phyloP scores from a whole-genome alignment of 495 filamentous ascomycete genomes.

The Aeminium ludgeri region DNA sequence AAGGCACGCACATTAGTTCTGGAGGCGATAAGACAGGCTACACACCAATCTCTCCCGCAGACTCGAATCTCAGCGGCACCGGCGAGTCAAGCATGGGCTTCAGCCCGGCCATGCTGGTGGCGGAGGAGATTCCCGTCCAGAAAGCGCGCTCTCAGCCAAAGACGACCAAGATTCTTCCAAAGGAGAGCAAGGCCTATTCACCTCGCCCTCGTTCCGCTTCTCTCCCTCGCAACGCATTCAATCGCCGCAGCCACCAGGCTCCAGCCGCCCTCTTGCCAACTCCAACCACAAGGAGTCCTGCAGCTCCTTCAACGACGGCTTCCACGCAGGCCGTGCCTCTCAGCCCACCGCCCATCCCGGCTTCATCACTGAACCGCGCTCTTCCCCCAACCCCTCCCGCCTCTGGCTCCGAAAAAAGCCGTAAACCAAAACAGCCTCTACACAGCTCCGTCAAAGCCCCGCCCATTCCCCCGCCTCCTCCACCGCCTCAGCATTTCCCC shows the following conservation, averaged over 20 bases:
- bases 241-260: constrained; percentile 5
- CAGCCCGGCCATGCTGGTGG: constrained; percentile 20
- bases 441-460: too few relatives aligned
- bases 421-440: neutral
- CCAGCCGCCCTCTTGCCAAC: neutral
- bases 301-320: too few relatives aligned
- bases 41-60: constrained; percentile 9
- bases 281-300: neutral
- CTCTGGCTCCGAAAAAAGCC: constrained; percentile 9
- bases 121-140: constrained; percentile 16
- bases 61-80: constrained; percentile 2
- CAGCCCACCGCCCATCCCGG: constrained; percentile 12
- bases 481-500: too few relatives aligned
- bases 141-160: constrained; percentile 7
- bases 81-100: constrained; percentile 2
- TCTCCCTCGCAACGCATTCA: constrained; percentile 5
- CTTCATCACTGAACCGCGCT: constrained; percentile 11
- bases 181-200: constrained; percentile 10
- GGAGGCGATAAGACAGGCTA: constrained; percentile 11
- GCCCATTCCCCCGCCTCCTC: too few relatives aligned
- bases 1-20: constrained; percentile 1
- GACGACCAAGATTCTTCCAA: constrained; percentile 10
- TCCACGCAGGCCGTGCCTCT: neutral
- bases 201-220: constrained; percentile 13
- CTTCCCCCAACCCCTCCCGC: constrained; percentile 14